phyloP scores from a whole-genome alignment of 441 rosid genomes.

The Lepidium campestre region DNA sequence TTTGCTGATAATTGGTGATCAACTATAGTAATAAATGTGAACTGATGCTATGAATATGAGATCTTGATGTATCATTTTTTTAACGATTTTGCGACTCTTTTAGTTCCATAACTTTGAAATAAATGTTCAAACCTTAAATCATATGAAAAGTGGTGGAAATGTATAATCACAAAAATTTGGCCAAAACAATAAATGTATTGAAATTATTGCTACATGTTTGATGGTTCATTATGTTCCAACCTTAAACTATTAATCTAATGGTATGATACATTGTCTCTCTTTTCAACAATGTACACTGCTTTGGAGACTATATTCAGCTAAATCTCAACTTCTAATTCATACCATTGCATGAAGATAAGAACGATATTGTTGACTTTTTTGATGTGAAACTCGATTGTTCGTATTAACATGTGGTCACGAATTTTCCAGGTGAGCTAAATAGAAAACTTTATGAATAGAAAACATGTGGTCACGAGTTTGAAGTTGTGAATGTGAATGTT shows the following conservation, averaged over 20 bases:
- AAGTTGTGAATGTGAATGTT: no score
- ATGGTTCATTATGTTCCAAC: conserved; percentile 58
- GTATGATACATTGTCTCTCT: conserved; percentile 38
- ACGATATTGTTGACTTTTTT: no score
- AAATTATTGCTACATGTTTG: conserved; percentile 57
- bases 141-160: conserved; percentile 66
- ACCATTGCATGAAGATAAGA: no score
- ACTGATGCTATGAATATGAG: background rate
- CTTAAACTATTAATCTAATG: conserved; percentile 43
- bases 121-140: no score
- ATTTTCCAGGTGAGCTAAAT: no score
- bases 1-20: background rate
- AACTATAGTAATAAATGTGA: background rate
- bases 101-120: no score
- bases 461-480: no score
- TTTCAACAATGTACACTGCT: conserved; percentile 53
- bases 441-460: no score
- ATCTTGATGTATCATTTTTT: background rate
- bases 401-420: no score
- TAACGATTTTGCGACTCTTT: no score
- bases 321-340: conserved; percentile 27
- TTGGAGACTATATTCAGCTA: conserved; percentile 47
- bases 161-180: conserved; percentile 79
- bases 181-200: conserved; percentile 72
- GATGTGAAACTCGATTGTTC: no score